These are phyloP conservation scores for Phoma sp. DNA, from an alignment of 2,329 filamentous ascomycete genomes.

Conservation along the genomic window DNA sequence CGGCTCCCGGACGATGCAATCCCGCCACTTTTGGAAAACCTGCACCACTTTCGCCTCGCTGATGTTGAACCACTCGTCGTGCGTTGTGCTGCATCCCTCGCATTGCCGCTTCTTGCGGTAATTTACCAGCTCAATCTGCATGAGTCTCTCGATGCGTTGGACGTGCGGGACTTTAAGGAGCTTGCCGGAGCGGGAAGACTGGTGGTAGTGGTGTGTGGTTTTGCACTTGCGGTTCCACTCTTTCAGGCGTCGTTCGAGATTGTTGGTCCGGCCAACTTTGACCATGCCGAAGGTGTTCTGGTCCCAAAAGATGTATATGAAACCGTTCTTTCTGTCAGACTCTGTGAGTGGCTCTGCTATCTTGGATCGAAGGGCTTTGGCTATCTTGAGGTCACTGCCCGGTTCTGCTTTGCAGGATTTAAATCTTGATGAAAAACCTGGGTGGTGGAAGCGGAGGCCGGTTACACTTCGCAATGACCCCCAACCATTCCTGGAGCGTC, in stretches of 20 bases:
- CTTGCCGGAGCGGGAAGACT: slow-evolving; percentile 1
- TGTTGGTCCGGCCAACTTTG: slow-evolving; percentile 23
- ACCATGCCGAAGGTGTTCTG: slow-evolving; percentile 18
- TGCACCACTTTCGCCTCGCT: slow-evolving; percentile 3
- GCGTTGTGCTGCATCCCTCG: slow-evolving; percentile 74
- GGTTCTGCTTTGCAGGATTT: not conserved
- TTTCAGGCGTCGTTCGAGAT: slow-evolving; percentile 16
- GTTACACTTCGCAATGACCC: not conserved
- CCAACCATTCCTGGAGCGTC: not conserved
- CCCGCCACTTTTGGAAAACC: slow-evolving; percentile 22
- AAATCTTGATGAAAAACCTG: not conserved
- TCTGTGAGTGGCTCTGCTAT: slow-evolving; percentile 3
- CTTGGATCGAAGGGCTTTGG: not conserved
- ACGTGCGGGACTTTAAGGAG: slow-evolving; percentile 75
- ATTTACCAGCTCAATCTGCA: slow-evolving; percentile 79
- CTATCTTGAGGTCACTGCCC: not conserved
- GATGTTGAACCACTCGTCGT: slow-evolving; percentile 91
- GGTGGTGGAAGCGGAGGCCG: not conserved
- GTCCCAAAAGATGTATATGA: slow-evolving; percentile 29
- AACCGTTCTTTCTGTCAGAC: slow-evolving; percentile 11
- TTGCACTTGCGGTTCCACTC: slow-evolving; percentile 22
- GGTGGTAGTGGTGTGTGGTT: slow-evolving; percentile 10
- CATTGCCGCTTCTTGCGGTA: slow-evolving; percentile 66
- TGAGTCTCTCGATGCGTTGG: slow-evolving; percentile 81
- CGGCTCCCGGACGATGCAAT: slow-evolving; percentile 20